Evolutionary conservation across 805 yeast genomes (phyloP).

Genomic region (Ogataea glucozyma): DNA sequence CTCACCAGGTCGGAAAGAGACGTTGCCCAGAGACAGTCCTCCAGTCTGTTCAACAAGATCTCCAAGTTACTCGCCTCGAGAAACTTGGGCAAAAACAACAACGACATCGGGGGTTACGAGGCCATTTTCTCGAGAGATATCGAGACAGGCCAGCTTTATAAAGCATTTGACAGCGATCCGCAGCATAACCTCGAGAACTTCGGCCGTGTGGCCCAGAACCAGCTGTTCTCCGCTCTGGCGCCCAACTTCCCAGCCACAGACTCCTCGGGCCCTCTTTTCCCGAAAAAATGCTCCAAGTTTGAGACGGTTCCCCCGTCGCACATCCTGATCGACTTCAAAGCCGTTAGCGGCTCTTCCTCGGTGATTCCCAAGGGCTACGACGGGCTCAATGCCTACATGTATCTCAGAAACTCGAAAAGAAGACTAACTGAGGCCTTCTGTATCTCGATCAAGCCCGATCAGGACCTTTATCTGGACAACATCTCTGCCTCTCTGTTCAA

Average conservation of each 20-base stretch:
- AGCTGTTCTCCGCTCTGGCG: constrained; percentile 68
- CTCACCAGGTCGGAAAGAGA: constrained; percentile 55
- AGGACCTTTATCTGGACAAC: constrained; percentile 60
- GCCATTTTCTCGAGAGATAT: constrained; percentile 67
- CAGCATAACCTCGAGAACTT: constrained; percentile 40
- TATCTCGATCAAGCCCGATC: constrained; percentile 59
- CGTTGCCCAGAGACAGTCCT: constrained; percentile 50
- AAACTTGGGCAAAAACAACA: constrained; percentile 10
- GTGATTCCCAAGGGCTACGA: constrained; percentile 65
- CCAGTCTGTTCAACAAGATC: constrained; percentile 54
- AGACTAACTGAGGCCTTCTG: constrained; percentile 80
- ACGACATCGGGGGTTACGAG: constrained; percentile 55
- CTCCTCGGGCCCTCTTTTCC: constrained; percentile 39
- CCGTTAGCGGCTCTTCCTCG: constrained; percentile 59
- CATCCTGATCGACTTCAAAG: constrained; percentile 73
- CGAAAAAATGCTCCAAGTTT: constrained; percentile 49
- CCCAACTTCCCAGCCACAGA: constrained; percentile 63
- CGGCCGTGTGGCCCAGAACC: constrained; percentile 63
- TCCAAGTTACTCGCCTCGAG: constrained; percentile 57
- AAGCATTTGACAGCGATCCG: constrained; percentile 20
- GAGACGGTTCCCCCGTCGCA: constrained; percentile 58
- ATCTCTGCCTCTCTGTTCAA: constrained; percentile 78
- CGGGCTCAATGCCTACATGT: constrained; percentile 73
- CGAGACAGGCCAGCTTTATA: constrained; percentile 55
- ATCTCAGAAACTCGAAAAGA: constrained; percentile 61